Base-by-base conservation (phyloP, 176 grass and related monocot genomes). In the Musa troglodytarum region DNA sequence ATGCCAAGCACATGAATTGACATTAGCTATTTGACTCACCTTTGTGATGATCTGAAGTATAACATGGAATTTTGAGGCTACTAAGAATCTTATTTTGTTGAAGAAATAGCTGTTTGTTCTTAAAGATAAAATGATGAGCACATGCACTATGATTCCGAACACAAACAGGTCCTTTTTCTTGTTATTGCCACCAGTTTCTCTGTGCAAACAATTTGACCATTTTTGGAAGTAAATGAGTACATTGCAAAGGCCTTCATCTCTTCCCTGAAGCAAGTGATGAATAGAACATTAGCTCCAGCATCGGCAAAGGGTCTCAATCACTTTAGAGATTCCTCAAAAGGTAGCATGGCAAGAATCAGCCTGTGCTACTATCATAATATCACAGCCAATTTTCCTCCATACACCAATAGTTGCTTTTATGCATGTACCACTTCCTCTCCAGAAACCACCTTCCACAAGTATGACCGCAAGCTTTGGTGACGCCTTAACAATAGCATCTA, bases 371-470 rank as follows among this genome's bases (percentile, higher is more conserved):
- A 98, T 93, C 65, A 98, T 88, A 86, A 98, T 98, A 83, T 93
- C 95, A 76, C 86, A 91, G 53, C 90, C 90, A 84, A 80, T 89
- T 80, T 98, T 90, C 51, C 82, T 91, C 52, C 90, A 85, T 17
- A 86, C 95, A 87, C 94, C 95, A 58, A 89, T 78, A 80, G 95
- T 88, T 0, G 95, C 95, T 79, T 91, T 98, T 87, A 98, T 91
- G 54, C 71, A 82, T 84, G 91, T 91, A 43, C 84, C 55, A 90
- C 85, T 78, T 98, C 95, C 85, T 94, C 88, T 84, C 84, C 87
- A 8, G 90, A 87, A 53, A 89, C 88, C 77, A 98, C 90, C 78
- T 81, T 83, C 95, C 95, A 84, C 87, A 80, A 71, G 95, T 98
- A 81, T 98, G 95, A 2, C 95, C 95, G 50, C 90, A 94, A 54